Conservation (phyloP, 805 yeast species). For the Groenewaldozyma tartarivorans region DNA sequence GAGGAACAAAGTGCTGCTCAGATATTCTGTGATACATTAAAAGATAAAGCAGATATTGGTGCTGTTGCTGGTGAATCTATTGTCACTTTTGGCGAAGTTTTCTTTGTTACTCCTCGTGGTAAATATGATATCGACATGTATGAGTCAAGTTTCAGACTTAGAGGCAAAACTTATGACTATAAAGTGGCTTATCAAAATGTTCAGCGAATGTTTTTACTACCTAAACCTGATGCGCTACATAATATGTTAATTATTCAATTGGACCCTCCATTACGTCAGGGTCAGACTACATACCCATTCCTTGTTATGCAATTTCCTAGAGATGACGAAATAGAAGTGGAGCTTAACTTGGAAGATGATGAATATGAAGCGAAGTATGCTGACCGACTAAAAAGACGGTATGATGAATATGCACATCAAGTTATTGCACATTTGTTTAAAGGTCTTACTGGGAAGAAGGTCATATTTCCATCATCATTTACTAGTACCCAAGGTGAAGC, state of each 20-base stretch:
- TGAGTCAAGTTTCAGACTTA: conserved; percentile 71
- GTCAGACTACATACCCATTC: conserved; percentile 93
- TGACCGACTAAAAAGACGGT: conserved; percentile 59
- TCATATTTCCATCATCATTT: conserved; percentile 77
- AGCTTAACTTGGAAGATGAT: conserved; percentile 72
- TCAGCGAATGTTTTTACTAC: conserved; percentile 83
- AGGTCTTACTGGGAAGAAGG: conserved; percentile 81
- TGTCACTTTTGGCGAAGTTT: conserved; percentile 81
- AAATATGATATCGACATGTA: conserved; percentile 96
- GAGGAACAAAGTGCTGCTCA: conserved; percentile 64
- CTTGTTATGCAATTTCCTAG: conserved; percentile 79
- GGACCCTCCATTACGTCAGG: conserved; percentile 96
- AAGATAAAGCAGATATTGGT: conserved; percentile 90
- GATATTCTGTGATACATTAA: conserved; percentile 80
- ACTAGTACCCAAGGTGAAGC: conserved; percentile 68
- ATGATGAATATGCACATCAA: conserved; percentile 76
- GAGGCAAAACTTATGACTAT: conserved; percentile 98
- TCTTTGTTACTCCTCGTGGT: conserved; percentile 96
- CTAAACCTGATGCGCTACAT: conserved; percentile 89
- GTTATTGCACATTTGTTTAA: conserved; percentile 82
- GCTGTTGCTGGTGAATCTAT: conserved; percentile 91
- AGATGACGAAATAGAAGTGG: conserved; percentile 88
- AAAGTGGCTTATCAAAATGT: conserved; percentile 84
- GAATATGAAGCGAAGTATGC: conserved; percentile 71
- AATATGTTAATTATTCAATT: conserved; percentile 82